phyloP scores from a whole-genome alignment of 768 basidiomycete genomes.

The Panaeolus cyanescens region DNA sequence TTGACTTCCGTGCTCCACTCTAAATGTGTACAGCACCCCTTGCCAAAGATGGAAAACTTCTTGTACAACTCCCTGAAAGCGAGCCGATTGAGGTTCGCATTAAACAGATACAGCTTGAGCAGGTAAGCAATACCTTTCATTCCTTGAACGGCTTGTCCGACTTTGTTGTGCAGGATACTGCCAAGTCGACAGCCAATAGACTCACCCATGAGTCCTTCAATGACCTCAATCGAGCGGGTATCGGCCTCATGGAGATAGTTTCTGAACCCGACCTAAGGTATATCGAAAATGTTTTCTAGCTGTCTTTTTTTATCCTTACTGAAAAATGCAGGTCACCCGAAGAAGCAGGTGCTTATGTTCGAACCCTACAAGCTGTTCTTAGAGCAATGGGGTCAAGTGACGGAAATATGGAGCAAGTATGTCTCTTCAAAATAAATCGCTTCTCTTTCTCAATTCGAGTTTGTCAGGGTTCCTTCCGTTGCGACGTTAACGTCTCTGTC shows the following conservation, averaged over 20 bases:
- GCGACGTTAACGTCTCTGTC: constrained; percentile 95
- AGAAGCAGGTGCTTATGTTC: constrained; percentile 87
- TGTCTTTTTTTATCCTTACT: constrained; percentile 23
- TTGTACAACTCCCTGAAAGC: constrained; percentile 44
- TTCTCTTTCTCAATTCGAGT: constrained; percentile 1
- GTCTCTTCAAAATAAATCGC: constrained; percentile 5
- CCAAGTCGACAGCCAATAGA: constrained; percentile 71
- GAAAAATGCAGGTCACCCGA: constrained; percentile 64
- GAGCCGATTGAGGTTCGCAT: constrained; percentile 63
- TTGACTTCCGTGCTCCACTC: background rate
- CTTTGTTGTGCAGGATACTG: constrained; percentile 69
- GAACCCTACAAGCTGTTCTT: constrained; percentile 77
- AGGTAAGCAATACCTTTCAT: constrained; percentile 48
- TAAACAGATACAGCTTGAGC: constrained; percentile 94
- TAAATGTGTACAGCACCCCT: constrained; percentile 62
- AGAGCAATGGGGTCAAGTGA: constrained; percentile 87
- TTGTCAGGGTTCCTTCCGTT: constrained; percentile 84
- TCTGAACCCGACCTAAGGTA: constrained; percentile 89
- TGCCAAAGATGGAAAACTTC: constrained; percentile 60
- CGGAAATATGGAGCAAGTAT: constrained; percentile 95
- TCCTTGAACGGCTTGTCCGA: background rate
- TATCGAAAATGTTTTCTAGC: constrained; percentile 13
- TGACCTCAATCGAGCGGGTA: constrained; percentile 90
- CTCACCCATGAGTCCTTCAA: constrained; percentile 58
- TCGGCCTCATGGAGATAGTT: constrained; percentile 93